These are phyloP conservation scores for Brassica cretica DNA, from an alignment of 345 rosid species.

Conservation along the genomic window DNA sequence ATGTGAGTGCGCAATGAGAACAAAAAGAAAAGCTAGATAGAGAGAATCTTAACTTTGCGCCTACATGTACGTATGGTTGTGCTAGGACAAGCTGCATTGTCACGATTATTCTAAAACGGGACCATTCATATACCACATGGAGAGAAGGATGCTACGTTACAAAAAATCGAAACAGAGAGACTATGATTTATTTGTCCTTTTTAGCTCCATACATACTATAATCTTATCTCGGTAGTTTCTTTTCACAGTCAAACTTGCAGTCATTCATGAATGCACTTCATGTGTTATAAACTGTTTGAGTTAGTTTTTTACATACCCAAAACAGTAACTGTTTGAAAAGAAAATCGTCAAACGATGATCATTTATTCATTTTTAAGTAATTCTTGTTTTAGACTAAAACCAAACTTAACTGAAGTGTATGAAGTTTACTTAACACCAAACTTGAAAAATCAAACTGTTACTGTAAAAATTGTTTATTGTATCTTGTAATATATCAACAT, in stretches of 20 bases:
- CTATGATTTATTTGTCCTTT: constrained; percentile 32
- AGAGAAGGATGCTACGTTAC: constrained; percentile 38
- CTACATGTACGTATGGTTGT: constrained; percentile 31
- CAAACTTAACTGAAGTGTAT: not conserved
- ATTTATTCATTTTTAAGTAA: not conserved
- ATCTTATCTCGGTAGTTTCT: constrained; percentile 14
- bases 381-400: not conserved
- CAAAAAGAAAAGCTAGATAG: constrained; percentile 23
- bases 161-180: constrained; percentile 29
- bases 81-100: constrained; percentile 31
- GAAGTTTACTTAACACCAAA: not conserved
- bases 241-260: constrained; percentile 7
- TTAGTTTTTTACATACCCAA: not conserved
- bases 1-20: constrained; percentile 20
- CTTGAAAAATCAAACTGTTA: not conserved
- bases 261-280: constrained; percentile 8
- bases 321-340: not conserved
- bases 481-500: not conserved
- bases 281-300: not conserved
- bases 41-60: constrained; percentile 29
- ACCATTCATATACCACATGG: constrained; percentile 38
- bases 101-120: constrained; percentile 38
- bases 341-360: not conserved
- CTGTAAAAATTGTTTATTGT: not conserved
- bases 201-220: not conserved